A percentile compares a stretch with the other conserved stretches of the same genome.
Evolutionary conservation across 352 stramenopile genomes (phyloP).

Genomic region (Globisporangium heterothallicum): DNA sequence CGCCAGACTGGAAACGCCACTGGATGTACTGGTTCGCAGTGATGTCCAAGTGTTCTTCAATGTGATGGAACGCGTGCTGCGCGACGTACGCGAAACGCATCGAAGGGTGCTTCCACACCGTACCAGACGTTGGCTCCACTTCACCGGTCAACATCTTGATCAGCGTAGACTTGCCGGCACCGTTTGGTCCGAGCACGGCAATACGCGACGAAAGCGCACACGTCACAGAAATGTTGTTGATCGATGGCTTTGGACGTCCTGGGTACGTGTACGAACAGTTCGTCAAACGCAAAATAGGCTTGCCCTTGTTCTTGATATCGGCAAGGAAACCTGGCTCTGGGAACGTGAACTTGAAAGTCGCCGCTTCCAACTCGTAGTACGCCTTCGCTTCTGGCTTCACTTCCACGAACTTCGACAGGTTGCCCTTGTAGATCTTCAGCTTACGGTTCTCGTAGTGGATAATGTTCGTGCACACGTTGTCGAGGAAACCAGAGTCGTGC

Average conservation of each 20-base stretch:
- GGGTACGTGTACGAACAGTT: constrained; percentile 86
- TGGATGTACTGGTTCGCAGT: constrained; percentile 97
- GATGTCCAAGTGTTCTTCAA: constrained; percentile 95
- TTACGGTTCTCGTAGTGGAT: constrained; percentile 96
- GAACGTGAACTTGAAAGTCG: constrained; percentile 85
- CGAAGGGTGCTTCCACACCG: constrained; percentile 81
- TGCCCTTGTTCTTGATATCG: constrained; percentile 90
- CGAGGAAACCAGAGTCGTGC: constrained; percentile 96
- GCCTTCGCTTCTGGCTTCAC: constrained; percentile 84
- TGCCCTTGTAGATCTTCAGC: constrained; percentile 87
- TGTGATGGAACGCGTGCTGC: constrained; percentile 97
- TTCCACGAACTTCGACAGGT: constrained; percentile 82
- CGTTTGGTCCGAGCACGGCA: constrained; percentile 85
- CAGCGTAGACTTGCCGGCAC: constrained; percentile 94
- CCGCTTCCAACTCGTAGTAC: constrained; percentile 85
- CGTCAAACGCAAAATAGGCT: constrained; percentile 86
- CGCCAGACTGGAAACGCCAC: constrained; percentile 93
- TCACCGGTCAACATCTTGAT: constrained; percentile 93
- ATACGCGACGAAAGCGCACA: constrained; percentile 79
- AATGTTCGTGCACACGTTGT: constrained; percentile 97
- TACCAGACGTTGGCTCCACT: constrained; percentile 62
- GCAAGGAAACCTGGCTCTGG: constrained; percentile 84
- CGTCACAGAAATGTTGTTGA: constrained; percentile 80
- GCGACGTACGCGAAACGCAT: constrained; percentile 95
- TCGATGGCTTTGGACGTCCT: constrained; percentile 67